Evolutionary conservation across 2,329 filamentous ascomycete species (phyloP), one percentile per base, ranked within the genome.

Genomic region (Curvularia eragrostidis): DNA sequence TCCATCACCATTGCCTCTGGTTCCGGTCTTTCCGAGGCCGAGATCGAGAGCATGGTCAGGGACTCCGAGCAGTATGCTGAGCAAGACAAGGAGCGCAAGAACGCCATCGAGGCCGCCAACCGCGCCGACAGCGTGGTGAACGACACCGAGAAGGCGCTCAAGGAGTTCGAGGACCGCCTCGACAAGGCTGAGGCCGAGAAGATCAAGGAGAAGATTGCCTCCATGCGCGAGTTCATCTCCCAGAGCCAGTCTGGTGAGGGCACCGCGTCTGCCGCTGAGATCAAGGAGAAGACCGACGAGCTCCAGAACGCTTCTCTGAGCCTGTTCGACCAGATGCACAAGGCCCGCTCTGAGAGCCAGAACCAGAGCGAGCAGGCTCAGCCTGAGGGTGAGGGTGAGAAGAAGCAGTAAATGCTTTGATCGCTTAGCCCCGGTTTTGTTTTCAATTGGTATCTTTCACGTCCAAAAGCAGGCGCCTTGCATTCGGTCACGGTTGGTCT

Each of bases 311-410:
- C 94, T 69, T 94, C 90, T 81, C 85, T 99, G 82, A 96, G 91
- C 83, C 89, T 98, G 75, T 98, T 99, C 80, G 95, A 98, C 85
- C 97, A 98, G 90, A 97, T 99, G 91, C 94, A 99, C 91, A 96
- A 96, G 86, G 92, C 94, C 69, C 89, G 91, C 72, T 79, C 82
- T 69, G 90, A 93, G 83, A 72, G 83, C 70, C 75, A 76, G 65
- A 70, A 69, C 57, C 73, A 75, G 68, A 68, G 77, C 65, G 73
- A 76, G 64, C 72, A 79, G 68, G 81, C 80, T 79, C 68, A 67
- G 59, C 71, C 77, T 69, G 74, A 71, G 79, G 80, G 76, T 61
- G 88, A 91, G 77, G 87, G 84, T 67, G 88, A 93, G 83, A 91
- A 91, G 85, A 93, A 93, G 87, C 80, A 77, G 67, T 85, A 80